Evolutionary conservation across 768 basidiomycete genomes (phyloP).

Genomic region (Mycena chlorophos): DNA sequence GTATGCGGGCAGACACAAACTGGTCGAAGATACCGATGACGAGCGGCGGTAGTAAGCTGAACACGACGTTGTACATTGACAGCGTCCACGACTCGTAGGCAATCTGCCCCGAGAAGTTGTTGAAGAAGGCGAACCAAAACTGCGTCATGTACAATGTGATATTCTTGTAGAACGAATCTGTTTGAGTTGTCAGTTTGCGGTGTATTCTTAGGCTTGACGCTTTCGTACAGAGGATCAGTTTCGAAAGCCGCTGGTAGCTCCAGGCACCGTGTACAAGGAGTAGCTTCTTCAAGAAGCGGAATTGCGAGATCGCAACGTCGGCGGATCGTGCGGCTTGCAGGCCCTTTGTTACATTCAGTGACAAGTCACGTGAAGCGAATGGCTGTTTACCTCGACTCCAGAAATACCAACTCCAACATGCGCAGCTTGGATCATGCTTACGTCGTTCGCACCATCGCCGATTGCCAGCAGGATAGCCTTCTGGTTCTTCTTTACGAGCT

Average conservation of each 20-base stretch:
- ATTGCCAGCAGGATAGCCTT: slow-evolving; percentile 94
- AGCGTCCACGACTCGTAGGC: slow-evolving; percentile 99
- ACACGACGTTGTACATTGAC: slow-evolving; percentile 94
- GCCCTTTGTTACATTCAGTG: slow-evolving; percentile 64
- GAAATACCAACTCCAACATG: slow-evolving; percentile 98
- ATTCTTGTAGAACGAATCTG: slow-evolving; percentile 99
- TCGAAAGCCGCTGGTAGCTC: slow-evolving; percentile 95
- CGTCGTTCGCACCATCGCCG: slow-evolving; percentile 97
- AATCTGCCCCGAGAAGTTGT: slow-evolving; percentile 99
- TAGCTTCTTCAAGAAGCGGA: slow-evolving; percentile 91
- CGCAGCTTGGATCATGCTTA: slow-evolving; percentile 98
- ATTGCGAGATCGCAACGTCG: slow-evolving; percentile 97
- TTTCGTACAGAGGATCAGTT: slow-evolving; percentile 88
- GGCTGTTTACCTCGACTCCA: slow-evolving; percentile 75
- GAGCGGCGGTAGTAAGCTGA: slow-evolving; percentile 93
- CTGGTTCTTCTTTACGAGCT: slow-evolving; percentile 97
- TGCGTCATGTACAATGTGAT: slow-evolving; percentile 98
- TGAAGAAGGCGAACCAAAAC: slow-evolving; percentile 99
- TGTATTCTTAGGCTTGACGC: neutral
- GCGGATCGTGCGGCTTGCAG: slow-evolving; percentile 97
- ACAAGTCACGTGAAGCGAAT: neutral
- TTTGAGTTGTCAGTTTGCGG: slow-evolving; percentile 8
- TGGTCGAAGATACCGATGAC: slow-evolving; percentile 99
- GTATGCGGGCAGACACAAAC: slow-evolving; percentile 93
- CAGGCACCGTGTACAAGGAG: slow-evolving; percentile 96